Conservation (phyloP, 495 filamentous ascomycete species). For the Neurospora pannonica region DNA sequence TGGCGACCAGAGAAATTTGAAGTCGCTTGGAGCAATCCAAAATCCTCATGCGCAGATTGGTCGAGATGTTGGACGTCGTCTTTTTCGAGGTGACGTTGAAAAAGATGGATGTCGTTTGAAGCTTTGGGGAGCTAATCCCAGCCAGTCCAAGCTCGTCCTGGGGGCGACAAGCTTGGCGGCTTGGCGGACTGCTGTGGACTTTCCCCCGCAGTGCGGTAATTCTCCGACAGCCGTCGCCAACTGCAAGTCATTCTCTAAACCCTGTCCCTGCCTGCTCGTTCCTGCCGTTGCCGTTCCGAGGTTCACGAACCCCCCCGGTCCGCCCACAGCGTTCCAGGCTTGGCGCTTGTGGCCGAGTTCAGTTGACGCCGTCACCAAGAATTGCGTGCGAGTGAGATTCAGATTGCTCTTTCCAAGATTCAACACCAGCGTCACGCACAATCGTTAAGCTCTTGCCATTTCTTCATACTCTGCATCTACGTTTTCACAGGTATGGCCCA, state of each 20-base stretch:
- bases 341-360: background rate
- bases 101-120: background rate
- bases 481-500: background rate
- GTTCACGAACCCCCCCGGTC: background rate
- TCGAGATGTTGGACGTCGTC: background rate
- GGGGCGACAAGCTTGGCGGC: background rate
- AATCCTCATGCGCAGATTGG: background rate
- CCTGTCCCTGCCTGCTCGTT: background rate
- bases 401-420: background rate
- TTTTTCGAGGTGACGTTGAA: background rate
- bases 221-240: background rate
- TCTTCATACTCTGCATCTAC: background rate
- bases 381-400: background rate
- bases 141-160: background rate
- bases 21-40: background rate
- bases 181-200: background rate
- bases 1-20: background rate
- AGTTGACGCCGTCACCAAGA: background rate
- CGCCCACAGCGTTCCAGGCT: background rate
- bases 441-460: background rate
- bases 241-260: slow-evolving; percentile 9
- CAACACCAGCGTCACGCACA: background rate
- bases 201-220: background rate
- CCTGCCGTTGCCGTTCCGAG: slow-evolving; percentile 7
- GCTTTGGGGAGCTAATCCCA: background rate